phyloP scores from a whole-genome alignment of 2,329 filamentous ascomycete genomes.

The Botrytis cinerea region DNA sequence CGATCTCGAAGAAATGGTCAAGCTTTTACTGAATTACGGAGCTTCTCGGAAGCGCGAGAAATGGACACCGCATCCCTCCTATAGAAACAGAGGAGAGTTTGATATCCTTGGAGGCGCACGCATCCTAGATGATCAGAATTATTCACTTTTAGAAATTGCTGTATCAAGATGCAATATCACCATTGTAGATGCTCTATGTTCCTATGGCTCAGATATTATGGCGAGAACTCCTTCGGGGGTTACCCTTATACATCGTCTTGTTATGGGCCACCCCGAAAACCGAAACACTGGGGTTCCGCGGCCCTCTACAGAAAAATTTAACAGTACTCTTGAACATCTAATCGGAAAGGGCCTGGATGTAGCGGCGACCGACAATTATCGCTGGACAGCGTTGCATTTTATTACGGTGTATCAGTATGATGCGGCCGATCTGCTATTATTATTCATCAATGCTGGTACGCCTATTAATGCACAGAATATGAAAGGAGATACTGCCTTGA shows the following conservation, averaged over 20 bases:
- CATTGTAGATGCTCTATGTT: background rate
- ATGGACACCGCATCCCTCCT: too few species aligned
- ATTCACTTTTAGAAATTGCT: background rate
- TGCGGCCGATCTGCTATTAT: too few species aligned
- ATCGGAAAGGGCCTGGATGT: background rate
- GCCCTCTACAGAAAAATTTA: too few species aligned
- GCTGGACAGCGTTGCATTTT: background rate
- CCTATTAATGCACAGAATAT: background rate
- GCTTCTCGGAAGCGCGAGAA: too few species aligned
- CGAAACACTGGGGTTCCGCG: too few species aligned
- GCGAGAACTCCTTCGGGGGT: background rate
- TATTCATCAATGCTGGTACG: background rate
- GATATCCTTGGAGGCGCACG: too few species aligned
- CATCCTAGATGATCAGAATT: too few species aligned
- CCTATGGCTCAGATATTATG: background rate
- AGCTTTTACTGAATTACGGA: background rate
- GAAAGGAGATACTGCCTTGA: background rate
- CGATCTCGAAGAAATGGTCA: fast-evolving
- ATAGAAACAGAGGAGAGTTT: too few species aligned
- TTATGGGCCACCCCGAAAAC: too few species aligned
- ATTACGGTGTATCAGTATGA: too few species aligned
- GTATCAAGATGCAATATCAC: background rate
- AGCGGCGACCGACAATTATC: background rate
- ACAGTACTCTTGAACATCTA: background rate
- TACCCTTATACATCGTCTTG: background rate